Percentiles rank a stretch among this genome's conserved stretches.
phyloP scores from a whole-genome alignment of 2,329 filamentous ascomycete genomes.

The Beauveria medogensis region DNA sequence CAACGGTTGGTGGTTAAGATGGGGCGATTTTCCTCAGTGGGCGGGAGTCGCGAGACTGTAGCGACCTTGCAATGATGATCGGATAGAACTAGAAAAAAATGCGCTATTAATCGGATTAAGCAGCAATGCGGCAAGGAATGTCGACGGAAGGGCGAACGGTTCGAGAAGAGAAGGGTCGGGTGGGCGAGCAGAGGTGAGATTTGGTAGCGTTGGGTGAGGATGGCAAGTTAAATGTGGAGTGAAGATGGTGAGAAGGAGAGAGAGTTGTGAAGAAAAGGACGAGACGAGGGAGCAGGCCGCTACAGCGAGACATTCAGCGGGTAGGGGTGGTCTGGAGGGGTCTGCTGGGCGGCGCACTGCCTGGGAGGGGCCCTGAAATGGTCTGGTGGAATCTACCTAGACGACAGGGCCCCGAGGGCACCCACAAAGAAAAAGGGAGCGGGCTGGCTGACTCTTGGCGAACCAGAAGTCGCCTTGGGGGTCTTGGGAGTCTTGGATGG shows the following conservation, averaged over 20 bases:
- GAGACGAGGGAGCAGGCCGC: too few species aligned
- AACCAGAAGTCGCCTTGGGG: neutral
- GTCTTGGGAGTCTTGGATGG: neutral
- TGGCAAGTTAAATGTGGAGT: slow-evolving; percentile 10
- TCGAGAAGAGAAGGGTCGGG: neutral
- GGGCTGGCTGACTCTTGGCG: neutral
- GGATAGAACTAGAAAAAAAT: neutral
- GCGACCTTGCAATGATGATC: neutral
- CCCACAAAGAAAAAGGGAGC: neutral
- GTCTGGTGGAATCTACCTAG: neutral
- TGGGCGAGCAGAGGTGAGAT: slow-evolving; percentile 5
- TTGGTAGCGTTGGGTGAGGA: slow-evolving; percentile 2
- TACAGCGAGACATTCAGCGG: too few species aligned
- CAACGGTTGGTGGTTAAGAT: slow-evolving; percentile 5
- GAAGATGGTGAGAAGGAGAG: slow-evolving; percentile 9
- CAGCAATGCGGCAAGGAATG: neutral
- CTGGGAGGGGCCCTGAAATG: neutral
- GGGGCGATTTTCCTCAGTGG: slow-evolving; percentile 3
- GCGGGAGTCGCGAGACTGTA: neutral
- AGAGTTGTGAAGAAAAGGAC: neutral
- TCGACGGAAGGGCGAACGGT: neutral
- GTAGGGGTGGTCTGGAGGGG: neutral
- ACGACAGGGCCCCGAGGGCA: neutral
- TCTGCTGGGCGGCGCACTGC: neutral
- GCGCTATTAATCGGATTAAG: neutral